A percentile compares a stretch with the other conserved stretches of the same genome.
phyloP scores from a whole-genome alignment of 192 early-diverging fungal genomes.

The Podila clonocystis region DNA sequence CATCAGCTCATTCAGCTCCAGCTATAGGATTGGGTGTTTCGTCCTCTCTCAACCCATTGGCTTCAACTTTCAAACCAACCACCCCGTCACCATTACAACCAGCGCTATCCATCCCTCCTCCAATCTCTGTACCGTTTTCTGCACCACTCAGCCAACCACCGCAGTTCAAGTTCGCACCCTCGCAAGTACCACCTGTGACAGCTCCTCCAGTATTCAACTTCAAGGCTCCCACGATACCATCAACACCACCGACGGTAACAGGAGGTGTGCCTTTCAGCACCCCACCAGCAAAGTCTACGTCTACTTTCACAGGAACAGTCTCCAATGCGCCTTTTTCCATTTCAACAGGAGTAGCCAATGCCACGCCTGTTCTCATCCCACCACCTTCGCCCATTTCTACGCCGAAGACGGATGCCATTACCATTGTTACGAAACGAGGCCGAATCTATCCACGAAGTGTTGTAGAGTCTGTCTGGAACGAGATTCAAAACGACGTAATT shows the following conservation, averaged over 20 bases:
- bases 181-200: neutral
- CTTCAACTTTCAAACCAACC: neutral
- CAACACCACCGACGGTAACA: neutral
- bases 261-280: neutral
- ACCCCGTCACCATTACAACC: neutral
- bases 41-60: slow-evolving; percentile 3
- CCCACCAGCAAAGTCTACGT: neutral
- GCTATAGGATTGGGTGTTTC: neutral
- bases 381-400: neutral
- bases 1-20: neutral
- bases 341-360: neutral
- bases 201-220: neutral
- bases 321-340: neutral
- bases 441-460: slow-evolving; percentile 28
- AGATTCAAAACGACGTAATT: slow-evolving; percentile 12
- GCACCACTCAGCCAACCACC: neutral
- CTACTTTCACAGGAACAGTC: neutral
- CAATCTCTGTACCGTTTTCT: neutral
- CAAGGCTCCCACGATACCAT: neutral
- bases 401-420: slow-evolving; percentile 21
- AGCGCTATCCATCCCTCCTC: neutral
- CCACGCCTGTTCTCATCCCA: neutral
- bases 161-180: neutral
- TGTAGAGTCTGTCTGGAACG: slow-evolving; percentile 17
- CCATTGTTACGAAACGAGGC: slow-evolving; percentile 24